Evolutionary conservation across 768 basidiomycete species (phyloP), one percentile per base, ranked within the genome.

Genomic region (Panaeolus cyanescens): DNA sequence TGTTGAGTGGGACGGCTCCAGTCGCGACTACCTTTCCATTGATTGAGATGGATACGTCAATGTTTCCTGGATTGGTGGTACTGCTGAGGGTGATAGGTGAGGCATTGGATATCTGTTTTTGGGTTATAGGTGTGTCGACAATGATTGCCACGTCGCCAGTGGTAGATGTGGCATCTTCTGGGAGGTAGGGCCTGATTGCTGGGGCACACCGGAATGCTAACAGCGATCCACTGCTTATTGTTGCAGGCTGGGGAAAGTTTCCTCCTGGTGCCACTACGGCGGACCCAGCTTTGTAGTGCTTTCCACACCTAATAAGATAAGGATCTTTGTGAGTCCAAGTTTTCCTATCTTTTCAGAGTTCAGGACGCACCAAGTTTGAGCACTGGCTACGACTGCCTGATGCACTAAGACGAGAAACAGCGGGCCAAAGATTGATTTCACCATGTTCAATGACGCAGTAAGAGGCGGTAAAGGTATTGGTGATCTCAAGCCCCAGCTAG

Each of bases 181-280:
- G 79, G 22, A 88, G 79, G 68, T 86, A 89, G 1, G 87, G 87
- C 5, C 81, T 78, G 22, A 87, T 80, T 2, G 84, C 83, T 30
- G 85, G 85, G 8, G 80, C 78, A 62, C 87, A 88, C 9, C 84
- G 83, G 36, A 89, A 71, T 7, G 85, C 83, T 25, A 88, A 78
- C 37, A 85, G 77, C n/a, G 85, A 73, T 1, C 45, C 45, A 28
- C 25, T 50, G 25, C 45, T 28, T 3, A 28, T 13, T 25, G 30
- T 50, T 13, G 45, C 25, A 13, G 45, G 45, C 25, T 50, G 45
- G 17, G 45, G 45, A 15, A 50, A 50, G 25, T 50, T 50, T 20
- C 45, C 45, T 7, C 45, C 45, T 30, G 45, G 45, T 15, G 45
- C 45, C 15, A 50, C 45, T 4, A 50, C 25, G 9, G 45, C 25